Base-by-base conservation (phyloP, 2,329 filamentous ascomycete genomes). In the Fusarium sp. region DNA sequence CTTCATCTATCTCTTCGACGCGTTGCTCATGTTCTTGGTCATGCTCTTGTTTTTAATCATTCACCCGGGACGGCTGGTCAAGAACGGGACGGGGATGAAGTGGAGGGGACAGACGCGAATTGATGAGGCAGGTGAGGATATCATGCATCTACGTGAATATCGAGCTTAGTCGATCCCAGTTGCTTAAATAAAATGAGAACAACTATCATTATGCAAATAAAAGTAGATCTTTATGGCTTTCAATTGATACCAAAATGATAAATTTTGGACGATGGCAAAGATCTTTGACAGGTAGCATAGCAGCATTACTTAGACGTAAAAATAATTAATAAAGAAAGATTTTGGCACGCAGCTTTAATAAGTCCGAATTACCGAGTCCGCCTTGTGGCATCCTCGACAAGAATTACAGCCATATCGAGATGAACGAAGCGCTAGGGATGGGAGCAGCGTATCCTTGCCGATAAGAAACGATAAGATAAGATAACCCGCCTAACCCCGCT, bases 1-100 rank as follows among this genome's bases (percentile, higher is more conserved):
- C 2, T 83, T 80, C 39, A 73, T 85, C 1, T 86, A 85, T 55
- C 59, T 85, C n/a, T 85, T 86, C 41, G 84, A 86, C 62, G 79
- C 82, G 1, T 57, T 78, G 5, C 76, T 81, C 6, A 86, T 86
- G 83, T 78, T 74, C 8, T 12, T 79, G 9, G 83, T 85, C 5
- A 81, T 86, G 77, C 65, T 78, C 0, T 57, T 84, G 35, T 80
- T 86, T 44, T 29, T 72, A 4, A 7, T 56, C 5, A 5, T 68
- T 3, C 63, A 68, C 14, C 65, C 65, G 3, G 65, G 65, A 18
- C 49, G 63, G 1, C 35, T 68, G 11, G 22, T 63, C 9, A 62
- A 20, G 10, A 18, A 50, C 1, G 13, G 54, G 2, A 20, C 18
- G 5, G 29, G 15, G 3, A 17, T 22, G 38, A 59, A 58, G 4